Evolutionary conservation across 768 basidiomycete genomes (phyloP), one percentile per base, ranked within the genome.

Genomic region (Kwoniella sp.): DNA sequence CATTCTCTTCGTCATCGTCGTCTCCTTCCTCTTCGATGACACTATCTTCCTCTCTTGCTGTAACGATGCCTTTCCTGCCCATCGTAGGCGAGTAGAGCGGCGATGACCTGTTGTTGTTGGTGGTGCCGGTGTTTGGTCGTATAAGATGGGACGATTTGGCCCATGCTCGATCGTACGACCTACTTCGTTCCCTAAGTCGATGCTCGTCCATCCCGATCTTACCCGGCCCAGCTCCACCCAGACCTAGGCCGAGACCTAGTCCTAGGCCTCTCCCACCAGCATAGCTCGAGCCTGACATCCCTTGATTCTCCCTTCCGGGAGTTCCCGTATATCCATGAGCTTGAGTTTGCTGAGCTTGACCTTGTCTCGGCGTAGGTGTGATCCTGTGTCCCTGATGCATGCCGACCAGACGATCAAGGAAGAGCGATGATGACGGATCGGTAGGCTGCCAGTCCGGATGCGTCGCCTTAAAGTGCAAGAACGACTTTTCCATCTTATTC

Each of bases 381-480:
- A 54, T 20, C 50, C 34, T 28, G 23, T 58, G 3, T 5, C 69
- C 57, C 13, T 55, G 66, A 57, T 78, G 71, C 38, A 71, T 38
- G 11, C 81, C 81, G 9, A 77, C 75, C 83, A 98, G 87, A 54
- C 90, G 86, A 69, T 86, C 90, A 58, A 98, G 87, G 80, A 93
- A 97, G 13, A 96, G 84, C 1, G 93, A 97, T 13, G 92, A 89
- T 2, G 91, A 86, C 0, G 93, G 92, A 76, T 99, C 94, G 0
- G 87, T 84, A 0, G 95, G 95, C 67, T 87, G 90, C 95, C 95
- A 99, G 65, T 93, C 91, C 12, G 95, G 95, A 82, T 97, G 91
- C 0, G 92, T 90, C 48, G 92, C 77, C 57, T 74, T 79, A 63
- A 80, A 76, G 55, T 77, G 76, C 34, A 80, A 59, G 62, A 79